A percentile compares a stretch with the other conserved stretches of the same genome.
phyloP scores from a whole-genome alignment of 148 eudicot genomes.

The Chenopodium quinoa region DNA sequence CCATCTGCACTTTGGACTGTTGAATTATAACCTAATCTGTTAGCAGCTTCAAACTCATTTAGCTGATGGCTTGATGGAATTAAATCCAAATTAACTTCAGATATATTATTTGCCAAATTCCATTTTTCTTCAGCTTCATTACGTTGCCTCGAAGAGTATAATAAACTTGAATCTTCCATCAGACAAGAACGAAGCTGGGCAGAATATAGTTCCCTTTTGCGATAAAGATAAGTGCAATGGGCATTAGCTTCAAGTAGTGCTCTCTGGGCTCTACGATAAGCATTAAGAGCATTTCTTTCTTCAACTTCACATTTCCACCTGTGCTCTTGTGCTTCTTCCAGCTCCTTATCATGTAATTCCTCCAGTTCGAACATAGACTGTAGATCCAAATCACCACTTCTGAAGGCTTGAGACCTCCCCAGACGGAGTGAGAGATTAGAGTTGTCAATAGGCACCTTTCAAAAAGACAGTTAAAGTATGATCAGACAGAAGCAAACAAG shows the following conservation, averaged over 20 bases:
- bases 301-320: constrained; percentile 70
- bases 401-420: constrained; percentile 25
- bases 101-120: constrained; percentile 29
- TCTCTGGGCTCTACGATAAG: constrained; percentile 67
- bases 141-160: constrained; percentile 37
- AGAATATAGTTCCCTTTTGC: constrained; percentile 53
- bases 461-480: constrained; percentile 17
- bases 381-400: constrained; percentile 35
- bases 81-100: constrained; percentile 39
- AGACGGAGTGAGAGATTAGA: constrained; percentile 31
- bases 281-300: constrained; percentile 63
- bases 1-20: constrained; percentile 41
- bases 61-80: constrained; percentile 39
- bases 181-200: constrained; percentile 46
- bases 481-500: constrained; percentile 17
- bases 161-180: constrained; percentile 46
- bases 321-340: constrained; percentile 75
- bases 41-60: constrained; percentile 32
- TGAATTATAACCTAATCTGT: constrained; percentile 35
- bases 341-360: constrained; percentile 66
- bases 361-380: constrained; percentile 49
- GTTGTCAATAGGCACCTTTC: constrained; percentile 37
- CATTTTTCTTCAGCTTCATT: constrained; percentile 29
- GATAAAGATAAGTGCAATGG: constrained; percentile 62
- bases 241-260: constrained; percentile 66